phyloP scores from a whole-genome alignment of 768 basidiomycete genomes.

The Hirschioporus abietinus region DNA sequence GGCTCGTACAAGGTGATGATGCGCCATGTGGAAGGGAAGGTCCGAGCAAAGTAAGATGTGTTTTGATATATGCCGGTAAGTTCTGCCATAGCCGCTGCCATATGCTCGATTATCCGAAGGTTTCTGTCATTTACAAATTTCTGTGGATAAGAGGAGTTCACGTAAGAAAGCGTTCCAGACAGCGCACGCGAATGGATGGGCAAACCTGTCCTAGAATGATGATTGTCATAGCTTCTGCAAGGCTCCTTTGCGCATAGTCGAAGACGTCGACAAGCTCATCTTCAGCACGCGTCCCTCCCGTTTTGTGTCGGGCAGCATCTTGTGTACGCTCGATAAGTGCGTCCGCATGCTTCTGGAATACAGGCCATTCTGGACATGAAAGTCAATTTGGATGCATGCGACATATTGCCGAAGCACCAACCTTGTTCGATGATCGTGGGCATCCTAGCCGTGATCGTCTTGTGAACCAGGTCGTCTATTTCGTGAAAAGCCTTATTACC shows the following conservation, averaged over 20 bases:
- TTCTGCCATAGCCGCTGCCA: constrained; percentile 23
- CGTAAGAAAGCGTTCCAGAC: constrained; percentile 4
- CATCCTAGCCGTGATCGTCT: constrained; percentile 23
- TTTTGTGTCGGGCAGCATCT: not conserved
- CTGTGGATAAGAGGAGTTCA: constrained; percentile 10
- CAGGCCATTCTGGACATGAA: constrained; percentile 14
- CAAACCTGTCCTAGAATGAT: constrained; percentile 27
- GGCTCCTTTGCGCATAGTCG: constrained; percentile 23
- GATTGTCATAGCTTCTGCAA: constrained; percentile 27
- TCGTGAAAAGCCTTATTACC: constrained; percentile 23
- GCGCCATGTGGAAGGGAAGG: constrained; percentile 21
- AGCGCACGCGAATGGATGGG: not conserved
- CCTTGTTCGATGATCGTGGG: constrained; percentile 20
- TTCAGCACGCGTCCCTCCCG: not conserved
- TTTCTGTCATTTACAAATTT: constrained; percentile 21
- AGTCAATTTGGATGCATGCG: not conserved
- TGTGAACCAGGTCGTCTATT: constrained; percentile 24
- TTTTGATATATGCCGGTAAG: constrained; percentile 28
- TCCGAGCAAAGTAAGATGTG: constrained; percentile 21
- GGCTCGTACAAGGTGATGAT: constrained; percentile 20
- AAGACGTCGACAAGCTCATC: constrained; percentile 19
- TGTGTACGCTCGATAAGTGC: constrained; percentile 12
- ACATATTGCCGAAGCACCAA: constrained; percentile 1
- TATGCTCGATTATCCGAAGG: constrained; percentile 20
- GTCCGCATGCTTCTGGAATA: constrained; percentile 21